Percentiles rank a stretch among this genome's conserved stretches.
Conservation (phyloP, 192 early-diverging fungal species). For the Backusella liffmaniae region DNA sequence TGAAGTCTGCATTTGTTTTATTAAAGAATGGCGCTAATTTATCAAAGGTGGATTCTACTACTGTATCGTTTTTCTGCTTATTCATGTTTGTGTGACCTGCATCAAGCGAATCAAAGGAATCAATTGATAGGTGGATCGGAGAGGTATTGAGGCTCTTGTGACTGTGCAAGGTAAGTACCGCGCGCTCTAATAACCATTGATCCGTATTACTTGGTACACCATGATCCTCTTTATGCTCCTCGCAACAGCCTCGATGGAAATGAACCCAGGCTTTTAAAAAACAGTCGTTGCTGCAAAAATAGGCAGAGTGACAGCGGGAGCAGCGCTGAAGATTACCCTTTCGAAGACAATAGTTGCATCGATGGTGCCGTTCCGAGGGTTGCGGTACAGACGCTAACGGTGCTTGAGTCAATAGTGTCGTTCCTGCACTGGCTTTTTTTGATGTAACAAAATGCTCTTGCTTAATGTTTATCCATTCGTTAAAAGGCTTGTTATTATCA, state of each 20-base stretch:
- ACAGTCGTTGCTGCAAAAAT: slow-evolving; percentile 32
- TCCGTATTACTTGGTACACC: slow-evolving; percentile 1
- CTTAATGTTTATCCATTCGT: background rate
- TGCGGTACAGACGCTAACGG: slow-evolving; percentile 20
- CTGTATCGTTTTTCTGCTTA: slow-evolving; percentile 9
- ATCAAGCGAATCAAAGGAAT: background rate
- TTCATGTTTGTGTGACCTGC: slow-evolving; percentile 10
- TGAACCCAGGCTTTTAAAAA: slow-evolving; percentile 32
- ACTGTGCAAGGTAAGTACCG: slow-evolving; percentile 22
- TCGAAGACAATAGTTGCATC: slow-evolving; percentile 30
- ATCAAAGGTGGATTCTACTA: background rate
- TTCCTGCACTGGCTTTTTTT: background rate
- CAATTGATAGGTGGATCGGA: background rate
- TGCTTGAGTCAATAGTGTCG: slow-evolving; percentile 2
- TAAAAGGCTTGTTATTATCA: background rate
- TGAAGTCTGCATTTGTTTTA: background rate
- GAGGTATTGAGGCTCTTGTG: slow-evolving; percentile 14
- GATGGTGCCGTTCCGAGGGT: slow-evolving; percentile 19
- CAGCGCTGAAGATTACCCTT: slow-evolving; percentile 29
- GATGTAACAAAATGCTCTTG: background rate
- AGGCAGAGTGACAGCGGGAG: slow-evolving; percentile 30
- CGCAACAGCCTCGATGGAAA: slow-evolving; percentile 20
- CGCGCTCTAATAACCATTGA: slow-evolving; percentile 19
- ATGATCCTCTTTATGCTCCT: background rate
- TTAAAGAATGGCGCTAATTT: background rate